Base-by-base conservation (phyloP, 768 basidiomycete species). In the Arthromyces matolae region DNA sequence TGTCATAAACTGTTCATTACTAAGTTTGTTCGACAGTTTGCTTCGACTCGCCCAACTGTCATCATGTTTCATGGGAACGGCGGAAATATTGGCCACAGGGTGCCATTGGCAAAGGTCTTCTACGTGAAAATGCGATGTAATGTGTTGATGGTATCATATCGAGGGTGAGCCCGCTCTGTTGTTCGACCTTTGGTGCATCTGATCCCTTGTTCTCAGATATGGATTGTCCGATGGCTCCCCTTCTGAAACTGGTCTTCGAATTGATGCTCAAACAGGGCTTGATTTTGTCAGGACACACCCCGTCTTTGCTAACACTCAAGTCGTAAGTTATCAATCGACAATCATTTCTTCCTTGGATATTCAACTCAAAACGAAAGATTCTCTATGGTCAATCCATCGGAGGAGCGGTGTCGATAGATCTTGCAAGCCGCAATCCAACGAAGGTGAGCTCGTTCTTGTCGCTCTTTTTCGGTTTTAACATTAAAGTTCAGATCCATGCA, bases 61-160 rank as follows among this genome's bases (percentile, higher is more conserved):
- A 65, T 98, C 41, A 89, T 97, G 83, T 92, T 96, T 47, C 94
- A 97, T 57, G 95, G 95, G 6, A 90, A 90, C 57, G 88, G 83
- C 0, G 89, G 89, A 12, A 92, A 91, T 55, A 73, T 83, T 31
- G 94, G 95, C 1, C 95, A 98, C 60, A 79, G 95, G 20, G 78
- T 97, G 60, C 95, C 93, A 2, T 71, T 96, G 22, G 94, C 89
- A 0, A 78, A 79, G 41, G 78, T 91, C 27, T 95, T 97, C 61
- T 89, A 78, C 60, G 67, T 80, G 38, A 80, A 81, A 59, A 83
- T 92, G 81, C 76, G 89, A 13, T 96, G 93, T 64, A 97, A 98
- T 61, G 92, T 96, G 3, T 70, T 98, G 32, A 92, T 97, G 86
- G 69, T 95, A 50, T 93, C 89, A 39, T 99, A 99, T 62, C 72